Evolutionary conservation across 768 basidiomycete genomes (phyloP), one percentile per base, ranked within the genome.

Genomic region (Dentipellis fragilis): DNA sequence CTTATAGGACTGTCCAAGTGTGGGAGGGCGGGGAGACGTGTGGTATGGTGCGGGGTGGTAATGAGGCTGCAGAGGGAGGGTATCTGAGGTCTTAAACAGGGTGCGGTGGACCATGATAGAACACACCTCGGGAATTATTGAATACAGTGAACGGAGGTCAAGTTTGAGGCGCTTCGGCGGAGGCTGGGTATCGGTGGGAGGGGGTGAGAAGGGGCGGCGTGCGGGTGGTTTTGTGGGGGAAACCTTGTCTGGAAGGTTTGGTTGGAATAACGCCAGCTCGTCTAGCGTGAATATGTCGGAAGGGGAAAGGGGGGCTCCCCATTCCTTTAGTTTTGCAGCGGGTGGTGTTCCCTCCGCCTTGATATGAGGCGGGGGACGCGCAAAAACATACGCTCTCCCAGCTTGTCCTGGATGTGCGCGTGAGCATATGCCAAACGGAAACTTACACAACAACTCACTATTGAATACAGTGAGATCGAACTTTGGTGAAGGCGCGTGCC

Each of bases 341-440:
- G 9, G 22, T 17, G 48, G 7, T 9, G 48, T 35, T 16, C 29
- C 17, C n/a, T 35, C 48, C 14, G 16, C 22, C 22, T 17, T 12
- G 48, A 49, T 34, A 12, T 7, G 29, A 17, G 48, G 48, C 29
- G 48, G 48, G 10, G 48, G 48, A 49, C 48, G 48, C 45, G 22
- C 59, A 40, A 60, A 14, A 5, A 53, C n/a, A 55, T 59, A 21
- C n/a, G 47, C 48, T 11, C n/a, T 49, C 22, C 48, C 48, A 21
- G 19, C 29, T 29, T 29, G 29, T 29, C 29, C 29, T 29, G 29
- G 6, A 6, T 29, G 29, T 3, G 6, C 29, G 29, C 29, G 6
- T 29, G 29, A 29, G 29, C 29, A 29, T 29, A 29, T 29, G 6
- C 6, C 29, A 6, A 29, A 29, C 29, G 29, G 29, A 29, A 29